Evolutionary conservation across 2,329 filamentous ascomycete genomes (phyloP), one percentile per base, ranked within the genome.

Genomic region (Aureobasidium subglaciale): DNA sequence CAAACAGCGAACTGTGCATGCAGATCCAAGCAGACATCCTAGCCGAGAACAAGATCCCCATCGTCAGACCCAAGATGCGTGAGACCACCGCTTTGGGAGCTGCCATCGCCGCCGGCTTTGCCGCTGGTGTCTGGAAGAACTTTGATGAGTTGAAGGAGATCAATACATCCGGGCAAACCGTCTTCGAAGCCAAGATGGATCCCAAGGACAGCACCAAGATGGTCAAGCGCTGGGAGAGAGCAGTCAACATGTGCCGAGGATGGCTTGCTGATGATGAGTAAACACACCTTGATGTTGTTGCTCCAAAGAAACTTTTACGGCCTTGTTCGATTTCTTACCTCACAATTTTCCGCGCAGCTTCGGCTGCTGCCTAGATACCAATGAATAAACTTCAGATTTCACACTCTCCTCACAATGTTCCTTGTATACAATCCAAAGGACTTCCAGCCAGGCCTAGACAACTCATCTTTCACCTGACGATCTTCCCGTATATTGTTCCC

Each of bases 51-150:
- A 29, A 43, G 37, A 93, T 95, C 62, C 86, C 85, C 25, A 87
- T 96, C 58, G 83, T 91, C 68, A 84, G 90, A 22, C 90, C 90
- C 0, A 80, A 83, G 56, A 95, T 96, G 90, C 85, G 88, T 56
- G 90, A 96, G 75, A 95, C 90, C 4, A 96, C 90, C 1, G 87
- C 90, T 1, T 80, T 96, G 2, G 90, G 90, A 24, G 90, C 90
- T 13, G 90, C 90, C 45, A 92, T 95, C 63, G 89, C 90, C 15
- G 90, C 90, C 8, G 90, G 88, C n/a, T 83, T 95, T 58, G 89
- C 90, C 8, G 83, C 88, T 11, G 85, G 81, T 41, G 82, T 92
- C 30, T 95, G 90, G 88, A 80, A 82, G 60, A 79, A 83, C 64
- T 83, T 93, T 56, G 80, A 84, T 25, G 87, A 92, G 63, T 73